Evolutionary conservation across 768 basidiomycete species (phyloP), one percentile per base, ranked within the genome.

Genomic region (Vararia minispora): DNA sequence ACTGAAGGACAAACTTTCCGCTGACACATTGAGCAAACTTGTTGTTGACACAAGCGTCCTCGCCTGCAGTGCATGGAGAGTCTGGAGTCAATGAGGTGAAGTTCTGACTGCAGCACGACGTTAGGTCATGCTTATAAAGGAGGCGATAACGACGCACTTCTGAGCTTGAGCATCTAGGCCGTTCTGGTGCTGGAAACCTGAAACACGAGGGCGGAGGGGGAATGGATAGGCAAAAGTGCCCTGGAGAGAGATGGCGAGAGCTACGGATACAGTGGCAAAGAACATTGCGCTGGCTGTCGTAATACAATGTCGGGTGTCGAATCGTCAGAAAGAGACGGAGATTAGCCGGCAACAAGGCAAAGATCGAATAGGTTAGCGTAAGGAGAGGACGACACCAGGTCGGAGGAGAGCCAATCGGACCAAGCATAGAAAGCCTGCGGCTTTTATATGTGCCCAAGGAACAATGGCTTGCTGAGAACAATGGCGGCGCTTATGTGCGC

Each of bases 1-100:
- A 28, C 16, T 41, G 47, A 22, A 52, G 35, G 33, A 59, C 52
- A 35, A 61, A 66, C 35, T 52, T 46, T 37, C 71, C 72, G 22
- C 53, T 56, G 12, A 70, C 71, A 49, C 78, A 79, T 43, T 72
- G 73, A 1, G 76, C 75, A 41, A 79, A 71, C 24, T 63, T 44
- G 26, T 55, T 51, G 43, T 59, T 53, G 8, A 75, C 53, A 47
- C 77, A 80, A 6, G 74, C 72, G 27, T 65, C 49, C 33, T 68
- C 55, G 12, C 65, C 56, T 6, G 40, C 49, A 28, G 56, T 62
- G 58, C 78, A 79, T 7, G 65, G 6, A 22, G 75, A 71, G 42
- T 41, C 35, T 3, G 61, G 50, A 18, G 59, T 66, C 20, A 80
- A 63, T 7, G 50, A 53, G 13, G 63, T 58, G 54, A 79, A 79